phyloP scores from a whole-genome alignment of 441 rosid genomes.

The Euphorbia celastroides region DNA sequence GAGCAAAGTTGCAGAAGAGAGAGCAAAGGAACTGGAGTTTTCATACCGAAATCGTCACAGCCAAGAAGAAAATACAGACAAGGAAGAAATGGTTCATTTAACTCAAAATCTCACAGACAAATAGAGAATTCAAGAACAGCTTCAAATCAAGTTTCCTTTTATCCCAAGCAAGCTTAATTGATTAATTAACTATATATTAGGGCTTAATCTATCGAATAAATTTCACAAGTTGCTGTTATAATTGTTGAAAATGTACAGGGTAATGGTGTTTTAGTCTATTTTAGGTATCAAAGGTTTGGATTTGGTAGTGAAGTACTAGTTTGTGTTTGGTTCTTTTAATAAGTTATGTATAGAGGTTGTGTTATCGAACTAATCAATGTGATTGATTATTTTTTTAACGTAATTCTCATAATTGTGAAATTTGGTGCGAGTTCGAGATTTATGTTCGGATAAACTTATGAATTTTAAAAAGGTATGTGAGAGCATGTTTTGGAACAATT shows the following conservation, averaged over 20 bases:
- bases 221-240: slow-evolving; percentile 15
- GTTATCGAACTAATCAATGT: slow-evolving; percentile 17
- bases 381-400: too few relatives aligned
- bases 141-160: slow-evolving; percentile 33
- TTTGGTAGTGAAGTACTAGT: not conserved
- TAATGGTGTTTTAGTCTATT: too few relatives aligned
- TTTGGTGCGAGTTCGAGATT: too few relatives aligned
- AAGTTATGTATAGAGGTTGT: slow-evolving; percentile 20
- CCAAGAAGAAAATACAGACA: slow-evolving; percentile 64
- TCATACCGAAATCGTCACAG: slow-evolving; percentile 67
- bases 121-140: slow-evolving; percentile 29
- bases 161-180: slow-evolving; percentile 34
- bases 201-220: not conserved
- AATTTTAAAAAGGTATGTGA: too few relatives aligned
- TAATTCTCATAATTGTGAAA: too few relatives aligned
- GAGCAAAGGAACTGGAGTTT: slow-evolving; percentile 94
- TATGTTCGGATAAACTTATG: too few relatives aligned
- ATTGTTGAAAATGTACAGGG: too few relatives aligned
- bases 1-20: slow-evolving; percentile 52
- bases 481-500: too few relatives aligned
- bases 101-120: slow-evolving; percentile 41
- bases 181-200: not conserved
- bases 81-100: slow-evolving; percentile 52
- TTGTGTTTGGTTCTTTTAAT: slow-evolving; percentile 12
- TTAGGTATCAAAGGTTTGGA: slow-evolving; percentile 1